These are phyloP conservation scores for Syzygium jambos DNA, from an alignment of 345 rosid species.

Conservation along the genomic window DNA sequence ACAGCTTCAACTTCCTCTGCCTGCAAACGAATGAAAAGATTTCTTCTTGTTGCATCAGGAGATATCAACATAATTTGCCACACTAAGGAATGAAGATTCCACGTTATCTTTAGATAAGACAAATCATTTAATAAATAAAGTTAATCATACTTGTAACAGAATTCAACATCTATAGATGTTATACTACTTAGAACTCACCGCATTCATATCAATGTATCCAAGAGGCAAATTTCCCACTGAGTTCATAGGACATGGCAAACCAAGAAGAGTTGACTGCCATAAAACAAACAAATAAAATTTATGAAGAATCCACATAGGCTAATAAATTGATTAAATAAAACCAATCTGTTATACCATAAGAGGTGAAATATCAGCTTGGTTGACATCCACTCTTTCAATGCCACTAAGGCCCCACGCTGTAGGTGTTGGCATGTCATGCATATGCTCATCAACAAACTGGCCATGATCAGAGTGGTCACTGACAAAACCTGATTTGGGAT, in stretches of 20 bases:
- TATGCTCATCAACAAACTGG: constrained; percentile 75
- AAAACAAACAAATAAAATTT: neutral
- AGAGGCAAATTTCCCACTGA: constrained; percentile 93
- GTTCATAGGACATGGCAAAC: constrained; percentile 86
- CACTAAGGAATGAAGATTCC: neutral
- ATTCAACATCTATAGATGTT: neutral
- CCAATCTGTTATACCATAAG: constrained; percentile 50
- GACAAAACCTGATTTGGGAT: constrained; percentile 46
- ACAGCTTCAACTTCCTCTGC: constrained; percentile 93
- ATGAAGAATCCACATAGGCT: neutral
- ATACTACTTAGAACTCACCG: constrained; percentile 36
- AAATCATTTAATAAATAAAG: neutral
- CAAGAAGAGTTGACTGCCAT: constrained; percentile 83
- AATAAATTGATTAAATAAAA: neutral
- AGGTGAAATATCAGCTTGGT: constrained; percentile 97
- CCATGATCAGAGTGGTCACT: constrained; percentile 43
- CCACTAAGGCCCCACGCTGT: constrained; percentile 67
- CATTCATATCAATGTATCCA: constrained; percentile 59
- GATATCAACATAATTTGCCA: neutral
- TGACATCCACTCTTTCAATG: constrained; percentile 90
- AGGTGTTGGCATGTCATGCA: constrained; percentile 82
- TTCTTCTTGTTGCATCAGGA: neutral
- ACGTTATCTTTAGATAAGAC: neutral
- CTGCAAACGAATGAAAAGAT: constrained; percentile 23
- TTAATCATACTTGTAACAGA: neutral